These are phyloP conservation scores for Podospora didyma DNA, from an alignment of 495 filamentous ascomycete species.

Conservation along the genomic window DNA sequence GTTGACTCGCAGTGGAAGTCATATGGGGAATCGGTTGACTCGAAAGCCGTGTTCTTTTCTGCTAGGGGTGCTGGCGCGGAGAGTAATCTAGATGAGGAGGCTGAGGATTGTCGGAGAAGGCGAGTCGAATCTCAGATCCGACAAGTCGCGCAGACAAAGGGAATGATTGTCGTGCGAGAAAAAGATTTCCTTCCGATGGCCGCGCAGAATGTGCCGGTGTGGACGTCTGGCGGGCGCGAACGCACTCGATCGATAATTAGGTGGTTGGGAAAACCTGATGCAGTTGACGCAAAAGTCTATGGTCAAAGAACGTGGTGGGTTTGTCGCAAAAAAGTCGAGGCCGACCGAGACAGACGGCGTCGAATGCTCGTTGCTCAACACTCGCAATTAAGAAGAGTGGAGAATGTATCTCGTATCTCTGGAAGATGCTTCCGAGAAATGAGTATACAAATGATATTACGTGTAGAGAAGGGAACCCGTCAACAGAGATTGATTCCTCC, in stretches of 20 bases:
- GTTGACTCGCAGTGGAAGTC: constrained; percentile 51
- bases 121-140: constrained; percentile 34
- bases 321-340: constrained; percentile 21
- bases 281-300: constrained; percentile 22
- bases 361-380: constrained; percentile 10
- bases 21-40: constrained; percentile 38
- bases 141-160: constrained; percentile 21
- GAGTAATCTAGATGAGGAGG: constrained; percentile 6
- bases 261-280: constrained; percentile 12
- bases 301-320: constrained; percentile 27
- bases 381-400: constrained; percentile 32
- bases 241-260: constrained; percentile 12
- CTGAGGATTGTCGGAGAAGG: constrained; percentile 6
- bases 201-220: constrained; percentile 4
- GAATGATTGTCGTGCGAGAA: constrained; percentile 12
- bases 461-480: constrained; percentile 19
- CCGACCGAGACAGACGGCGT: constrained; percentile 17
- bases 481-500: constrained; percentile 24
- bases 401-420: constrained; percentile 33
- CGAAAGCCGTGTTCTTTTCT: constrained; percentile 28
- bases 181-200: not conserved
- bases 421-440: constrained; percentile 28
- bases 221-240: constrained; percentile 2
- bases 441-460: constrained; percentile 25
- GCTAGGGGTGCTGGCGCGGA: constrained; percentile 12